These are phyloP conservation scores for Nannochloropsis granulata DNA, from an alignment of 108 stramenopile species.

Conservation along the genomic window DNA sequence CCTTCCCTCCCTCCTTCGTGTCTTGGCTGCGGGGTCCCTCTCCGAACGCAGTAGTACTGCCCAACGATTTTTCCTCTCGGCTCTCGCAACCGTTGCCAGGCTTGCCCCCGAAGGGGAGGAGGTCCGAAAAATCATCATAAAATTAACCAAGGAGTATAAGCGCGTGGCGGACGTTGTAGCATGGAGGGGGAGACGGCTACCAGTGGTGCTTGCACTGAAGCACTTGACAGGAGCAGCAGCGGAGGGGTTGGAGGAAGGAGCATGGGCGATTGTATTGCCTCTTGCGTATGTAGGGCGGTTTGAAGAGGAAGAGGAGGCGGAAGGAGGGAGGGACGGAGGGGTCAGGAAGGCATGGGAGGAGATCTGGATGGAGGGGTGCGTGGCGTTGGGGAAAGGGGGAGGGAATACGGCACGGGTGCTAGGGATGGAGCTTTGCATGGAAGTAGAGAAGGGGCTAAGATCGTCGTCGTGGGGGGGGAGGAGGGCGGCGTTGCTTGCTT, in stretches of 20 bases:
- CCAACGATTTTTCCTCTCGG: constrained; percentile 13
- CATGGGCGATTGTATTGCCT: constrained; percentile 21
- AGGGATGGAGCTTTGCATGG: background rate
- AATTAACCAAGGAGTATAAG: background rate
- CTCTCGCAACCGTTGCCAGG: constrained; percentile 20
- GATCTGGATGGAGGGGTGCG: constrained; percentile 20
- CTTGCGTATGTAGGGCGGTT: constrained; percentile 22
- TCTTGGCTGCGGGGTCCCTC: constrained; percentile 22
- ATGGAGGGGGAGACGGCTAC: constrained; percentile 3
- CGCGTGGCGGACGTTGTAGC: constrained; percentile 4
- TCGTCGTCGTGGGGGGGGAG: background rate
- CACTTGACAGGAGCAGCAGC: constrained; percentile 5
- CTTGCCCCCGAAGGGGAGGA: constrained; percentile 8
- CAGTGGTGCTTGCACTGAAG: constrained; percentile 7
- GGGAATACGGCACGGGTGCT: background rate
- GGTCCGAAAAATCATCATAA: background rate
- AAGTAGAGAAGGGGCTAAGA: background rate
- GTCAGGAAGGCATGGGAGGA: constrained; percentile 22
- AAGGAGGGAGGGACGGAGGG: background rate
- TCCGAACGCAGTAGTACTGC: constrained; percentile 26
- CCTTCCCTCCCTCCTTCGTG: constrained; percentile 16
- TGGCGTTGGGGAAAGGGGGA: background rate
- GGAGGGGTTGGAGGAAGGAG: background rate
- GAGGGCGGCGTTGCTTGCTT: background rate
- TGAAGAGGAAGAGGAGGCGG: constrained; percentile 18